Percentiles rank a stretch among this genome's conserved stretches.
phyloP scores from a whole-genome alignment of 169 alveolate species.

The Plasmodium billcollinsi region DNA sequence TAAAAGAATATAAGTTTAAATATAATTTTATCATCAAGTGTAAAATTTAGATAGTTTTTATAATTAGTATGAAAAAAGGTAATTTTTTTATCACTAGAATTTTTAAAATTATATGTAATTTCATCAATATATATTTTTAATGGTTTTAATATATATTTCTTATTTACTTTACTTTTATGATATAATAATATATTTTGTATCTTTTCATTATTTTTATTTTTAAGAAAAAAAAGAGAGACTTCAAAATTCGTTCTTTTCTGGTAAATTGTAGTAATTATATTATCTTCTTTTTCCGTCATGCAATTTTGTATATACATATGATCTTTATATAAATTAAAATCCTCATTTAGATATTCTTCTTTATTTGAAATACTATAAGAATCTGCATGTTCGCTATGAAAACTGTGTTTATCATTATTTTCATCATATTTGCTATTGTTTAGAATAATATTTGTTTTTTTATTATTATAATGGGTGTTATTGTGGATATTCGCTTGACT shows the following conservation, averaged over 20 bases:
- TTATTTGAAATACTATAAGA: neutral
- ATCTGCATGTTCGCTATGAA: neutral
- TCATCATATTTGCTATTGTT: neutral
- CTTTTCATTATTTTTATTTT: conserved; percentile 16
- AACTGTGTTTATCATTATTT: neutral
- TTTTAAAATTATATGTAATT: conserved; percentile 51
- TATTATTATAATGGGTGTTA: neutral
- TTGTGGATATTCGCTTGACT: neutral
- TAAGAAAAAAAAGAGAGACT: conserved; percentile 28
- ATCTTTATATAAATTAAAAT: neutral
- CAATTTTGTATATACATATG: neutral
- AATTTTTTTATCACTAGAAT: conserved; percentile 16
- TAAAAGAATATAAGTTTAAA: conserved; percentile 42
- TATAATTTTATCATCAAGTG: conserved; percentile 28
- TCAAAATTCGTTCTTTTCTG: conserved; percentile 31
- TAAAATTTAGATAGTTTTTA: conserved; percentile 25
- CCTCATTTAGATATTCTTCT: neutral
- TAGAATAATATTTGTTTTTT: no score
- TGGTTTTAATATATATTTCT: conserved; percentile 43
- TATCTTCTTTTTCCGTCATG: neutral
- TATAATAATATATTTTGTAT: conserved; percentile 15
- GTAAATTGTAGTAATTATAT: conserved; percentile 11
- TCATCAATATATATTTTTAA: conserved; percentile 34
- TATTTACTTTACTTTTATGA: conserved; percentile 3
- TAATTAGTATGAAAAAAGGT: conserved; percentile 11